Base-by-base conservation (phyloP, 306 rosid species). In the Vachellia pachyceras region DNA sequence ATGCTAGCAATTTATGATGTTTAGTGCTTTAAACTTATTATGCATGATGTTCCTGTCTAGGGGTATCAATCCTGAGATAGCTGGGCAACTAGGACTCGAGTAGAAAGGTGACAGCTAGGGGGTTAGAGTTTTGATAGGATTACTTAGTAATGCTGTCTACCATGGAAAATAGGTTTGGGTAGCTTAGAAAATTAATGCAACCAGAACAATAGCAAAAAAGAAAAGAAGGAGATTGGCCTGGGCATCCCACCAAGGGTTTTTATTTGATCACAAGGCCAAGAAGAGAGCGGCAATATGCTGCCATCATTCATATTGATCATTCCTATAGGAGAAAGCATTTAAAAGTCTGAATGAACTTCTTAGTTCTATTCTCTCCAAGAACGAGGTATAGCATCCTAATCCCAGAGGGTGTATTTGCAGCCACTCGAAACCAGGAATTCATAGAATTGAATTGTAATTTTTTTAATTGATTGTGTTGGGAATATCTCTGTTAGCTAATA, bases 21-120 rank as follows among this genome's bases (percentile, higher is more conserved):
- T 61, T 42, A 61, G 13, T 13, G 70, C 37, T 42, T 61, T 44
- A 67, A n/a, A 41, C 75, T 64, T 49, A 36, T 37, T 66, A 8
- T 73, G 57, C 68, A 7, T 46, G 73, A 77, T 61, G 50, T 75
- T 63, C 45, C 73, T 22, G 23, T 79, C 36, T 45, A 63, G 45
- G 46, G n/a, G n/a, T 40, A 61, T 46, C 57, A 63, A 41, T 80
- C 37, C 46, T 25, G 71, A 67, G 65, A 17, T 57, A 11, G 9
- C 66, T 76, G 10, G 72, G 52, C 45, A 69, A 46, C 60, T 69
- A 69, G 73, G 55, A 57, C 47, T 75, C 37, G 36, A 60, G 67
- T 36, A 47, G 7, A 37, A 18, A 18, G 47, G 14, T 65, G 23
- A 65, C 47, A 39, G 72, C 46, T 18, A 37, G 72, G 72, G 47